Evolutionary conservation across 2,329 filamentous ascomycete species (phyloP).

Genomic region (Mycosphaerella arachidis): DNA sequence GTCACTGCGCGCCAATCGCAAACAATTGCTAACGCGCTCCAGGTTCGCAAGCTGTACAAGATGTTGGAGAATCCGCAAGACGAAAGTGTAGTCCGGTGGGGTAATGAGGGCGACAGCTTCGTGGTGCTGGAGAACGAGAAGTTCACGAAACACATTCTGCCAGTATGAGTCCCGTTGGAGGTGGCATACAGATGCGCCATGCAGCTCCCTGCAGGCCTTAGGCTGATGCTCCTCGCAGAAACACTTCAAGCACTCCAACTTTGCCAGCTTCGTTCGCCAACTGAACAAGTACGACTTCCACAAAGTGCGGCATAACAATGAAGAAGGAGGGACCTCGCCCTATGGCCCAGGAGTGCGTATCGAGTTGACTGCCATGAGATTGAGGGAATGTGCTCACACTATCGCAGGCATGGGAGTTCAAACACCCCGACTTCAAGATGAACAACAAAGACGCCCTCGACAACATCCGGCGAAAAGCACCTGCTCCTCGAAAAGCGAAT

Average conservation of each 20-base stretch:
- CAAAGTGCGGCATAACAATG: slow-evolving; percentile 89
- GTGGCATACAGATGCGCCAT: background rate
- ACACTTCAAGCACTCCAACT: slow-evolving; percentile 93
- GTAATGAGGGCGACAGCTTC: slow-evolving; percentile 89
- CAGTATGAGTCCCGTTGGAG: background rate
- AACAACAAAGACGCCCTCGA: slow-evolving; percentile 96
- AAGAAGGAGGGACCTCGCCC: slow-evolving; percentile 74
- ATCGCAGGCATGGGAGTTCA: slow-evolving; percentile 84
- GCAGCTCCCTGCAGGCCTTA: background rate
- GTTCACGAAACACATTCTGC: slow-evolving; percentile 93
- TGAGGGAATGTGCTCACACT: slow-evolving; percentile 29
- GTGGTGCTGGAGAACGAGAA: slow-evolving; percentile 98
- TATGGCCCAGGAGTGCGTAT: slow-evolving; percentile 70
- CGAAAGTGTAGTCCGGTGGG: slow-evolving; percentile 90
- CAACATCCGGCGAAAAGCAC: slow-evolving; percentile 92
- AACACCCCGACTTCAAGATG: slow-evolving; percentile 90
- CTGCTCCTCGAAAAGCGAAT: slow-evolving; percentile 73
- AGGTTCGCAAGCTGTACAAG: slow-evolving; percentile 99
- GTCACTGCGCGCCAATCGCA: background rate
- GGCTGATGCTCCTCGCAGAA: slow-evolving; percentile 51
- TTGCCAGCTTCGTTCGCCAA: slow-evolving; percentile 71
- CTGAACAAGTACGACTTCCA: slow-evolving; percentile 70
- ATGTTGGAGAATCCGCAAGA: slow-evolving; percentile 97
- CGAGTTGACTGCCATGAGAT: background rate
- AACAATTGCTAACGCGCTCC: slow-evolving; percentile 7